A percentile compares a stretch with the other conserved stretches of the same genome.
Evolutionary conservation across 768 basidiomycete species (phyloP).

Genomic region (Leccinum subgranulosum): DNA sequence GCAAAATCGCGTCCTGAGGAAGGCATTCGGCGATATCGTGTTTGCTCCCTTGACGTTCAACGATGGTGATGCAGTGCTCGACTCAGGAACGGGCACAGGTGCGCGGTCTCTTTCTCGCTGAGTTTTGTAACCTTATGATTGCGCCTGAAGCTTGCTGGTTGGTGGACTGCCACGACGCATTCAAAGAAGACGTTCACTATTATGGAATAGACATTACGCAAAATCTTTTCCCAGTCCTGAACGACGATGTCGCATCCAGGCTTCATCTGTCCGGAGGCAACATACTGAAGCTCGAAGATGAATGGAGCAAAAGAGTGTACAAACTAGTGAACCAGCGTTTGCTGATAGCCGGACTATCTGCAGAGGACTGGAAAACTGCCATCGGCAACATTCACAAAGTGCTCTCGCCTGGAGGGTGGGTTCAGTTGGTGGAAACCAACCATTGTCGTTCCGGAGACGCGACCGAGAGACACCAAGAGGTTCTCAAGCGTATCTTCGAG

Average conservation of each 20-base stretch:
- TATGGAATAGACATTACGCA: not conserved
- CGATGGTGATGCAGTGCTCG: not conserved
- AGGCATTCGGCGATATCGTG: not conserved
- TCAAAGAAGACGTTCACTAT: not conserved
- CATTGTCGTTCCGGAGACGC: not conserved
- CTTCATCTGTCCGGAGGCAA: not conserved
- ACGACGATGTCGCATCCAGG: not conserved
- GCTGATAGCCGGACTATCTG: not conserved
- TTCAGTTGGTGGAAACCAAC: not conserved
- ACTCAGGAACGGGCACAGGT: not conserved
- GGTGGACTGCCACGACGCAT: not conserved
- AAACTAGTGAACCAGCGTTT: not conserved
- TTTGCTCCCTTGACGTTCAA: not conserved
- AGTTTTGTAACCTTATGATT: not conserved
- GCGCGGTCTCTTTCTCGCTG: not conserved
- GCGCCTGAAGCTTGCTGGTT: not conserved
- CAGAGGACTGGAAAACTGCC: not conserved
- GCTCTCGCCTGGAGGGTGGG: not conserved
- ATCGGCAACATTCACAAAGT: not conserved
- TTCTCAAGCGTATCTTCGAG: not conserved
- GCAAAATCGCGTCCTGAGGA: not conserved
- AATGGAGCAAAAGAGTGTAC: not conserved
- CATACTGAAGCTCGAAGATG: not conserved
- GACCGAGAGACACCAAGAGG: not conserved
- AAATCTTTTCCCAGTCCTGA: not conserved